Base-by-base conservation (phyloP, 2,329 filamentous ascomycete genomes). In the Albophoma yamanashiensis region DNA sequence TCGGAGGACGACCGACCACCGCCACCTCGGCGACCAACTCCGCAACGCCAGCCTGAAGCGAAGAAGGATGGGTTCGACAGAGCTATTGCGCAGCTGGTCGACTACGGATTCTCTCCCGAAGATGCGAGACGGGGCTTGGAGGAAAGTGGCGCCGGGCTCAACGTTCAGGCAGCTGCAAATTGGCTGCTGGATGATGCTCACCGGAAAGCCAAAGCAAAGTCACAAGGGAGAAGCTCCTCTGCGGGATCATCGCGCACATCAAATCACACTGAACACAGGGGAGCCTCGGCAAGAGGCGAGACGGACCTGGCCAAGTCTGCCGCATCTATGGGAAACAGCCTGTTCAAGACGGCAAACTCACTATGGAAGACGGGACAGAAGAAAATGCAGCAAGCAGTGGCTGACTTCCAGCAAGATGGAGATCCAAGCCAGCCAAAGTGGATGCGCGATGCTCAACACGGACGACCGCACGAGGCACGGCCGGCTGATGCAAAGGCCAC, bases 361-460 rank as follows among this genome's bases (percentile, higher is more conserved):
- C 76, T 97, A 0, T 99, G 94, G 94, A 99, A 96, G 71, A 90
- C 89, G 3, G 87, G 93, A 0, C 91, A 92, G 69, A 99, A 96
- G 74, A 92, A 91, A 71, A 84, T 97, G 61, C 91, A 96, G 68
- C 91, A 94, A 73, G 93, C 91, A 5, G 89, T 97, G 40, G 87
- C 92, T 11, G 94, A 99, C 20, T 89, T 97, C 61, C 84, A 88
- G 65, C 80, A 84, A 64, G 81, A 82, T 50, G 88, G 72, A 20
- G 92, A 96, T 68, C 81, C 89, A 2, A 89, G 73, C 68, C 90
- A 96, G 70, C 94, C 94, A 0, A 94, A 91, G 70, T 99, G 94
- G 94, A 96, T 99, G 93, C 86, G 89, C 67, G 89, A 92, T 60
- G 82, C 85, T 3, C 81, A 83, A 52, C 74, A 78, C 59, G 77